These are phyloP conservation scores for Lepidium sativum DNA, from an alignment of 345 rosid species.

Conservation along the genomic window DNA sequence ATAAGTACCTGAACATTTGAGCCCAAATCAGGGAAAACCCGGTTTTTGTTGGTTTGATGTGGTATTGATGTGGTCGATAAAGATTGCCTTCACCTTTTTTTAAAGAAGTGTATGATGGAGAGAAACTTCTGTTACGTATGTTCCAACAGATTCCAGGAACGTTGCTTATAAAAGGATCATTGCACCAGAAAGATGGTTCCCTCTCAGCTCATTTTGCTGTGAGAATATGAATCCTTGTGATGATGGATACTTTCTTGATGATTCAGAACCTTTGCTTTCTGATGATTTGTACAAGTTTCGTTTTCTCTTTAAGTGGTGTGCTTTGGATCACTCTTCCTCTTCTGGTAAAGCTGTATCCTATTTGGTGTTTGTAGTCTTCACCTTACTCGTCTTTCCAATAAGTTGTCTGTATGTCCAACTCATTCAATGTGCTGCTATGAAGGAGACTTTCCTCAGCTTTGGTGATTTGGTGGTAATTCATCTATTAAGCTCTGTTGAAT, in stretches of 20 bases:
- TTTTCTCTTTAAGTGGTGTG: slow-evolving; percentile 52
- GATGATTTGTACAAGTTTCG: slow-evolving; percentile 50
- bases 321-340: slow-evolving; percentile 60
- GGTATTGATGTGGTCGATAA: too few relatives aligned
- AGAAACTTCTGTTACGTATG: slow-evolving; percentile 32
- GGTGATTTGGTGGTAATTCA: slow-evolving; percentile 59
- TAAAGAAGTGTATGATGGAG: not conserved
- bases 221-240: slow-evolving; percentile 12
- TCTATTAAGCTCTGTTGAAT: not conserved
- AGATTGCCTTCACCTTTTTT: not conserved
- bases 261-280: slow-evolving; percentile 28
- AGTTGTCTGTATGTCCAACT: slow-evolving; percentile 31
- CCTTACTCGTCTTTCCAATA: slow-evolving; percentile 38
- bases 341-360: slow-evolving; percentile 42
- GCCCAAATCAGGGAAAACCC: too few relatives aligned
- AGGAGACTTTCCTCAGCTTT: slow-evolving; percentile 66
- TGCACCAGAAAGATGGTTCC: slow-evolving; percentile 43
- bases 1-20: too few relatives aligned
- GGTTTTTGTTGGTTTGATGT: too few relatives aligned
- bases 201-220: slow-evolving; percentile 38
- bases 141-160: slow-evolving; percentile 84
- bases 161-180: slow-evolving; percentile 68
- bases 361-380: slow-evolving; percentile 34
- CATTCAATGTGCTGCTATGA: too few relatives aligned
- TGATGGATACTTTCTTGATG: slow-evolving; percentile 12